Evolutionary conservation across 768 basidiomycete species (phyloP).

Genomic region (Tulasnella sp.): DNA sequence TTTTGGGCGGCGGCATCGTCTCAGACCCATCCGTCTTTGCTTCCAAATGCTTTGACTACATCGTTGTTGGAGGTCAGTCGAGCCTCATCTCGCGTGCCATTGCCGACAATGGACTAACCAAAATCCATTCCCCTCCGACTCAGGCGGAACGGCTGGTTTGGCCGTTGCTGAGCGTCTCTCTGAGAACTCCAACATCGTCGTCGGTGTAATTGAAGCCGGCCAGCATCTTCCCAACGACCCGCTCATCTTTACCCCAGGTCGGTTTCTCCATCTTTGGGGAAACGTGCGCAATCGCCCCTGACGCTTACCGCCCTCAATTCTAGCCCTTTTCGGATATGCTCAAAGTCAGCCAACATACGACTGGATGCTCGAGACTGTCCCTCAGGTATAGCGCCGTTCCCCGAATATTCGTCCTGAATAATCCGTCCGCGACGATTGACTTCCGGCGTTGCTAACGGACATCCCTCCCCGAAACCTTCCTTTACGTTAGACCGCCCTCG

Average conservation of each 20-base stretch:
- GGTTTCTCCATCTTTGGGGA: not conserved
- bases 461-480: not conserved
- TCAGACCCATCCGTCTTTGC: conserved; percentile 4
- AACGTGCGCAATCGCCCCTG: not conserved
- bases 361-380: not conserved
- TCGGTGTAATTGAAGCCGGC: conserved; percentile 10
- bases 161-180: conserved; percentile 3
- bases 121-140: not conserved
- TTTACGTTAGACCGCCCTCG: not conserved
- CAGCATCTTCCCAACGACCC: conserved; percentile 7
- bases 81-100: not conserved
- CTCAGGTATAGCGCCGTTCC: not conserved
- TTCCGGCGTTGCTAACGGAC: not conserved
- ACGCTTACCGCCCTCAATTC: not conserved
- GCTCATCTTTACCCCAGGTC: conserved; percentile 6
- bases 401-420: not conserved
- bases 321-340: not conserved
- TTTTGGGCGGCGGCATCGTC: not conserved
- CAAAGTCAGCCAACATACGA: conserved; percentile 1
- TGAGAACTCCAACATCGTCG: not conserved
- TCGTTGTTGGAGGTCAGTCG: conserved; percentile 8
- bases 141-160: conserved; percentile 8
- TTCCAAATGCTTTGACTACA: not conserved
- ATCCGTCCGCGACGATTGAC: not conserved
- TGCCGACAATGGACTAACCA: not conserved